phyloP scores from a whole-genome alignment of 495 filamentous ascomycete species.

The Cetradonia linearis region DNA sequence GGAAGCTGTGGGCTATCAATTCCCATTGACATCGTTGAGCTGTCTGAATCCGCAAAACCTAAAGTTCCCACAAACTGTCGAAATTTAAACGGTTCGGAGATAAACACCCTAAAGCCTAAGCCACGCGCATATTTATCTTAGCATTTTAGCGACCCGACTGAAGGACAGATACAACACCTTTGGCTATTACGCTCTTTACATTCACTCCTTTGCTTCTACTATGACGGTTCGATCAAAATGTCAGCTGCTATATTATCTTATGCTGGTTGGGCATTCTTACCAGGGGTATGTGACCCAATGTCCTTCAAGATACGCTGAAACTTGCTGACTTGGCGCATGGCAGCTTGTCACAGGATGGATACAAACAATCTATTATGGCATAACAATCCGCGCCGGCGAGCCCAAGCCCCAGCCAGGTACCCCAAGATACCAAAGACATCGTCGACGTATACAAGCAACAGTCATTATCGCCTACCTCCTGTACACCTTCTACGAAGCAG shows the following conservation, averaged over 20 bases:
- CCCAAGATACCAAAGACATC: conserved; percentile 56
- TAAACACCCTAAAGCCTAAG: background rate
- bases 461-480: conserved; percentile 76
- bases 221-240: conserved; percentile 13
- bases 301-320: background rate
- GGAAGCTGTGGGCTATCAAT: conserved; percentile 6
- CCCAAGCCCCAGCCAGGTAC: conserved; percentile 66
- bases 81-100: background rate
- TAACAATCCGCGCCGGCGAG: conserved; percentile 86
- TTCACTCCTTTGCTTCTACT: background rate
- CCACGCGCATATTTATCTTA: background rate
- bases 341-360: conserved; percentile 71
- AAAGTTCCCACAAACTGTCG: background rate
- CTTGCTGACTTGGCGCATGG: background rate
- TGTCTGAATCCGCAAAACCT: background rate
- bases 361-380: conserved; percentile 73
- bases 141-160: background rate
- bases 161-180: conserved; percentile 6
- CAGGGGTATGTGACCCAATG: conserved; percentile 35
- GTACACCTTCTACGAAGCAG: conserved; percentile 90
- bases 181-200: background rate
- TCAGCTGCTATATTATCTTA: conserved; percentile 50
- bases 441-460: conserved; percentile 68
- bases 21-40: conserved; percentile 2
- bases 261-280: conserved; percentile 71